A percentile compares a stretch with the other conserved stretches of the same genome.
These are phyloP conservation scores for Hsuehochloa calcarea DNA, from an alignment of 176 grass and related monocot genomes.

Conservation along the genomic window DNA sequence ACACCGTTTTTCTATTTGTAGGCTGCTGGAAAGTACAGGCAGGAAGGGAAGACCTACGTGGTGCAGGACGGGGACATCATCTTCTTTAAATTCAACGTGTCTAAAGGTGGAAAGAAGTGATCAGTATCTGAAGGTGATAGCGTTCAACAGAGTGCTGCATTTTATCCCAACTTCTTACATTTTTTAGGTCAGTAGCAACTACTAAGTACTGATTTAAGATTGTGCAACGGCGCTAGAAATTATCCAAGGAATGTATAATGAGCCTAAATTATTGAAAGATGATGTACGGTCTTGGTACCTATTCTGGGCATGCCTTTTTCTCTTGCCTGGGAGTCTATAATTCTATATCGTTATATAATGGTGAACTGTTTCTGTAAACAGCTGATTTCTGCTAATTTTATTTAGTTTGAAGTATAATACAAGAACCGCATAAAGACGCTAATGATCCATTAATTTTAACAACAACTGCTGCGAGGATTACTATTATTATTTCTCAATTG, in stretches of 20 bases:
- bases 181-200: slow-evolving; percentile 25
- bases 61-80: slow-evolving; percentile 95
- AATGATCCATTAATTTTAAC: too few species aligned
- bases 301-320: neutral
- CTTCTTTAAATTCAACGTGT: slow-evolving; percentile 99
- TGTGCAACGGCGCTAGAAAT: slow-evolving; percentile 7
- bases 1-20: slow-evolving; percentile 19
- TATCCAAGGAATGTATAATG: slow-evolving; percentile 26
- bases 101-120: slow-evolving; percentile 96
- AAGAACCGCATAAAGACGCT: too few species aligned
- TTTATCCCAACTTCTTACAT: neutral
- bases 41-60: slow-evolving; percentile 97
- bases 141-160: neutral
- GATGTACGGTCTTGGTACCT: neutral
- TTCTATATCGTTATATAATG: too few species aligned
- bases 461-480: too few species aligned
- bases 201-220: neutral
- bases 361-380: too few species aligned
- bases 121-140: neutral
- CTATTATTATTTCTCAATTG: too few species aligned
- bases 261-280: neutral
- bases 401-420: too few species aligned
- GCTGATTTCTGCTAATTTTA: too few species aligned
- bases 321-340: neutral
- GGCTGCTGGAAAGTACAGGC: slow-evolving; percentile 93